Evolutionary conservation across 2,329 filamentous ascomycete genomes (phyloP), one percentile per base, ranked within the genome.

Genomic region (Emergomyces orientalis): DNA sequence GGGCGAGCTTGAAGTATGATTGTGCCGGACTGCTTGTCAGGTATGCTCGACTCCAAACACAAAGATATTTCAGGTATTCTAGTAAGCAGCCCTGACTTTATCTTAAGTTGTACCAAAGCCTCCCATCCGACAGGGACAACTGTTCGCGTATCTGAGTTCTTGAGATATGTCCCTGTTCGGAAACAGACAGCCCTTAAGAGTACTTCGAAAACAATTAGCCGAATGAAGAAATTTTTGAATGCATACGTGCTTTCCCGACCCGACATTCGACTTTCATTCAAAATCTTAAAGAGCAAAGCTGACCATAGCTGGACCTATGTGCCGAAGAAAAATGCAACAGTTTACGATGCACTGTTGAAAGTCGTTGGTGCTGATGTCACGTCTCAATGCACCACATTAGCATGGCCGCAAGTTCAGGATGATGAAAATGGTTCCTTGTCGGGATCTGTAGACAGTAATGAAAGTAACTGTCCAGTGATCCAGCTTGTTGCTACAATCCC

Each of bases 251-350:
- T 87, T 49, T 82, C 84, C 19, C 78, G 83, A 63, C 83, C 83
- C 5, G 71, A 75, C 11, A 78, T 81, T n/a, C 76, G 85, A 14
- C 76, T 88, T 32, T 81, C 81, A 0, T 68, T 85, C n/a, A 81
- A 77, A 63, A 74, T 80, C 0, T 65, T 87, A 25, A 83, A 85
- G 70, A 82, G 78, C 1, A 86, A 85, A 71, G 86, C 84, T 67
- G 81, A 86, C 66, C 80, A 70, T 3, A 89, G 88, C 55, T 86
- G 84, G 76, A 75, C 79, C 17, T 88, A 87, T 70, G 82, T 81
- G 1, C 83, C 85, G 0, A 81, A 79, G 52, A 65, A 74, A 32
- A 75, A 74, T 25, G 75, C 78, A 7, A 78, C 73, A 45, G 69
- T 83, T 2, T 73, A 77, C 65, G 82, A 87, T 70, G 82, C 82